phyloP scores from a whole-genome alignment of 176 grass and related monocot genomes.

The Avena insularis region DNA sequence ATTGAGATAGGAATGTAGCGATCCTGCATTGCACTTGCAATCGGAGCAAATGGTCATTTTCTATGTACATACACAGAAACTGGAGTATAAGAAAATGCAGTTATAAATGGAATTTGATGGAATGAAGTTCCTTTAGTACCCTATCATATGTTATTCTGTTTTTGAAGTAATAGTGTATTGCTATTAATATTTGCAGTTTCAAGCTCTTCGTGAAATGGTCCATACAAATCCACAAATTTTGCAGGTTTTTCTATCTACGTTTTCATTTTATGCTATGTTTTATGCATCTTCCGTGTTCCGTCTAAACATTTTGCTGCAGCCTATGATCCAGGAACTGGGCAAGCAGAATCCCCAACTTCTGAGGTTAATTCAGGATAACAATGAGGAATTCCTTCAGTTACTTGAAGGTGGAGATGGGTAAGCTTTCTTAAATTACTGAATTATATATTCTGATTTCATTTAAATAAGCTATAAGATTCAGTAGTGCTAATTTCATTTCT shows the following conservation, averaged over 20 bases:
- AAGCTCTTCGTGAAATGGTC: conserved; percentile 87
- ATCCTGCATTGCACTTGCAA: background rate
- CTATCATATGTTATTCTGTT: conserved; percentile 3
- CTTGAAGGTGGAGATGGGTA: conserved; percentile 79
- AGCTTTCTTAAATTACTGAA: conserved; percentile 28
- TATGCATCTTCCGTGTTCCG: background rate
- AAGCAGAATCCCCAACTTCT: conserved; percentile 93
- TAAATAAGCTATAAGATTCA: background rate
- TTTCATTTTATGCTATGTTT: conserved; percentile 36
- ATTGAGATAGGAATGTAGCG: background rate
- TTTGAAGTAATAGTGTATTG: conserved; percentile 31
- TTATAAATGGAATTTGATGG: background rate
- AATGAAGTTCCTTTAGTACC: background rate
- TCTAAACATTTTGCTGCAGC: conserved; percentile 56
- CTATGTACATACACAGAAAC: background rate
- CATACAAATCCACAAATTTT: conserved; percentile 96
- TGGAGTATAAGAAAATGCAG: background rate
- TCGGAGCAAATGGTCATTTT: background rate
- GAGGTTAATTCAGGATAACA: conserved; percentile 91
- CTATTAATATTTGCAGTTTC: conserved; percentile 72
- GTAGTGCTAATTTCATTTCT: background rate
- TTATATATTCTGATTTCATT: background rate
- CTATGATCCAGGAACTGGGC: conserved; percentile 94
- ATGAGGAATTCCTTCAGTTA: conserved; percentile 92
- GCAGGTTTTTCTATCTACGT: conserved; percentile 60